Percentiles rank a stretch among this genome's conserved stretches.
Conservation (phyloP, 1,139 yeast species). For the Blastobotrys apis region DNA sequence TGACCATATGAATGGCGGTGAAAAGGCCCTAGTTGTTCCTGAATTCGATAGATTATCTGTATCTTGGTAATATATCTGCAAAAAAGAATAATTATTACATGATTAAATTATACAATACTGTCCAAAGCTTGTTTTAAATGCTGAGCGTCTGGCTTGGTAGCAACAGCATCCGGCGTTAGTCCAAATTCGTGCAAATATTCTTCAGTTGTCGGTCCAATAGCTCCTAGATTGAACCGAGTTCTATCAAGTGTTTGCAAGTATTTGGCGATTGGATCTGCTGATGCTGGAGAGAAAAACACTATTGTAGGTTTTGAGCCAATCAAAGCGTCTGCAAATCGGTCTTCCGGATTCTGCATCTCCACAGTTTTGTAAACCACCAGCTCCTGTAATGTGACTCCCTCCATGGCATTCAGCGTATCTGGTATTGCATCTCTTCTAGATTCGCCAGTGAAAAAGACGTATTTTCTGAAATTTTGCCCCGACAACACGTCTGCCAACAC, state of each 20-base stretch:
- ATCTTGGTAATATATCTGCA: constrained; percentile 45
- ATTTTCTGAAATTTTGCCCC: constrained; percentile 26
- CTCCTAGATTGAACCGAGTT: constrained; percentile 51
- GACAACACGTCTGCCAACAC: constrained; percentile 57
- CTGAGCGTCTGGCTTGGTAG: constrained; percentile 67
- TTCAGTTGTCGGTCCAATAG: constrained; percentile 92
- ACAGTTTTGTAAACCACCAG: constrained; percentile 66
- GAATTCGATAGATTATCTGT: constrained; percentile 60
- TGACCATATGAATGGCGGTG: constrained; percentile 63
- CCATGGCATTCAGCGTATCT: constrained; percentile 43
- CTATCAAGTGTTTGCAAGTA: constrained; percentile 22
- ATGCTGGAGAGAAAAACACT: constrained; percentile 89
- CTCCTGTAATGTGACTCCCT: constrained; percentile 54
- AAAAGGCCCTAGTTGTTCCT: constrained; percentile 68
- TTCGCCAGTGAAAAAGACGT: constrained; percentile 84
- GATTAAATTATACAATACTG: neutral
- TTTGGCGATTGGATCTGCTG: constrained; percentile 59
- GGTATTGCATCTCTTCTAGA: constrained; percentile 81
- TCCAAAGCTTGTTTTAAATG: constrained; percentile 45
- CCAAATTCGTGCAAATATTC: constrained; percentile 51
- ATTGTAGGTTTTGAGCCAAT: constrained; percentile 32
- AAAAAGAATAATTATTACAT: neutral
- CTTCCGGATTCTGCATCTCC: constrained; percentile 45
- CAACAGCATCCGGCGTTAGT: constrained; percentile 57
- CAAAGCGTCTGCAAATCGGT: constrained; percentile 25